Base-by-base conservation (phyloP, 164 flowering plant species). In the Annona cherimola region DNA sequence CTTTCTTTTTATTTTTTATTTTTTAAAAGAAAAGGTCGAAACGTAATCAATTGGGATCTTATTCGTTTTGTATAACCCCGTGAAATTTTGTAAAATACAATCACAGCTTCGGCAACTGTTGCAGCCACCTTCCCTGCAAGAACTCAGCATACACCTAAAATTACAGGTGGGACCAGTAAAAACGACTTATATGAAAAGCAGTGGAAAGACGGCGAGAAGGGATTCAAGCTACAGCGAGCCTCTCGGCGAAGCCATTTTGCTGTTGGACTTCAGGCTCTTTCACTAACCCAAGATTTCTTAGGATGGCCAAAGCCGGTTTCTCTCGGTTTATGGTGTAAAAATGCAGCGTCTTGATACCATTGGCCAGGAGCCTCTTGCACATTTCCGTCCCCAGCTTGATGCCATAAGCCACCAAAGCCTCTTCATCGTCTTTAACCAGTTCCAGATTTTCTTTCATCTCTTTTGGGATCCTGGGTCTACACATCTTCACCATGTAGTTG, bases 371-470 rank as follows among this genome's bases (percentile, higher is more conserved):
- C 55, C 44, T 66, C 69, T 43, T 66, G 20, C 69, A 66, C 69
- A 66, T 66, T 8, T 66, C 55, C 43, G 69, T 66, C 6, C 54
- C 69, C 19, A 66, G 18, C 54, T 66, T 14, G 16, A 66, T 66
- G 14, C 69, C 69, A 45, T 66, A 66, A 8, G 18, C 40, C 69
- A 43, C 19, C 54, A 66, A 43, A 45, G 69, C 69, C 69, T 66
- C 69, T 6, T 66, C 69, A 43, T 66, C n/a, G 69, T 66, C 69
- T 66, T 66, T 66, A 20, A 66, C 54, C 43, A 45, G 69, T 26
- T 66, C 69, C 35, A 66, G 18, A 43, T 26, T 54, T 16, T 43
- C 69, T 42, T 66, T 66, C 50, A 66, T 66, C 69, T 66, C 69
- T 66, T n/a, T 43, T 43, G 69, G 69, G 42, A 66, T 20, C 54